A percentile compares a stretch with the other conserved stretches of the same genome.
These are phyloP conservation scores for Jimgerdemannia flammicorona DNA, from an alignment of 192 early-diverging fungal species.

Conservation along the genomic window DNA sequence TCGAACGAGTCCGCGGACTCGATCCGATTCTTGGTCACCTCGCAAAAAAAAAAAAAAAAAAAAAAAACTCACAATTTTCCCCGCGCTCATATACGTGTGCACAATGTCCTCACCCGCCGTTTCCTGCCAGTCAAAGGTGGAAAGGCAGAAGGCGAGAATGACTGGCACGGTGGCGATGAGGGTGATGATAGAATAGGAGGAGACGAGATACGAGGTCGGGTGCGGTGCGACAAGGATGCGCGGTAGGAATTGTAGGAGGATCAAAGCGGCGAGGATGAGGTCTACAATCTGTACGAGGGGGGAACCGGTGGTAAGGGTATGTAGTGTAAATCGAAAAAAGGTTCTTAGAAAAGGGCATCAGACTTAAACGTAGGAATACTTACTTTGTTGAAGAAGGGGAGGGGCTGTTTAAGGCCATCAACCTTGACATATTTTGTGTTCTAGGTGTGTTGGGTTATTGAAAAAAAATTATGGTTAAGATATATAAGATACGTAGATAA, in stretches of 20 bases:
- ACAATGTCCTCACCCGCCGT: conserved; percentile 26
- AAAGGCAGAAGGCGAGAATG: conserved; percentile 37
- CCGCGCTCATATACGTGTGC: conserved; percentile 59
- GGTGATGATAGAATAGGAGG: conserved; percentile 50
- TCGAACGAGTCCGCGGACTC: too few relatives aligned
- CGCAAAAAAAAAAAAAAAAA: conserved; percentile 1
- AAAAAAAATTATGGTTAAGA: too few relatives aligned
- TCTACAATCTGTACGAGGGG: conserved; percentile 55
- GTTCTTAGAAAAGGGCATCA: conserved; percentile 10
- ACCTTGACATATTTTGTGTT: conserved; percentile 45
- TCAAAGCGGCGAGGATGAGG: not conserved
- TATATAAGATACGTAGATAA: too few relatives aligned
- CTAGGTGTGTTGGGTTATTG: conserved; percentile 2
- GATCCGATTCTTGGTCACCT: too few relatives aligned
- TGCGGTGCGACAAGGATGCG: conserved; percentile 33
- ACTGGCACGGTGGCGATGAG: conserved; percentile 55
- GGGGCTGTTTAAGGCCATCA: conserved; percentile 24
- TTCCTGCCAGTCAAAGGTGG: conserved; percentile 15
- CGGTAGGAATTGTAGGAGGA: not conserved
- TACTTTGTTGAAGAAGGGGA: conserved; percentile 32
- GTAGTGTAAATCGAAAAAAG: conserved; percentile 38
- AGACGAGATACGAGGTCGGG: conserved; percentile 38
- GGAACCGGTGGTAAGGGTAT: conserved; percentile 47
- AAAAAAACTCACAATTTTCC: conserved; percentile 29
- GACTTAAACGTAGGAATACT: not conserved